phyloP scores from a whole-genome alignment of 192 early-diverging fungal species.

The Pecoramyces ruminantium region DNA sequence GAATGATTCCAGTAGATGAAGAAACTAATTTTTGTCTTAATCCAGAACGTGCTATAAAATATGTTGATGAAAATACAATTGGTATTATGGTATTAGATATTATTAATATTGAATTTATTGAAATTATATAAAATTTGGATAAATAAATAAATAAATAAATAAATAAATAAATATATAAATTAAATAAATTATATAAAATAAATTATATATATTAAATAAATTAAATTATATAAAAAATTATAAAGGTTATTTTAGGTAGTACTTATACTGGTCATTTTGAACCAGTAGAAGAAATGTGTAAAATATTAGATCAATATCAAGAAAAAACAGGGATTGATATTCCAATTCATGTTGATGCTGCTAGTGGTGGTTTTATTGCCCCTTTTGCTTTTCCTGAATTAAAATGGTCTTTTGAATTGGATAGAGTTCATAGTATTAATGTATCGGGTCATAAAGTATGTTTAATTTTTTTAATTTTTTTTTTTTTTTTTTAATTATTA shows the following conservation, averaged over 20 bases:
- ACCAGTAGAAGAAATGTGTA: conserved; percentile 41
- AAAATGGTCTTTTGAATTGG: conserved; percentile 52
- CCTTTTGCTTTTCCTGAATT: conserved; percentile 62
- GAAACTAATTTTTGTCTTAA: conserved; percentile 33
- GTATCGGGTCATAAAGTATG: conserved; percentile 26
- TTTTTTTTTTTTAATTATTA: too few species aligned
- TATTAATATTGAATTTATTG: too few species aligned
- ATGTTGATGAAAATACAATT: conserved; percentile 73
- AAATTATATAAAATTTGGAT: too few species aligned
- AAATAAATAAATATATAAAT: too few species aligned
- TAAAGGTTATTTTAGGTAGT: conserved; percentile 45
- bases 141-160: too few species aligned
- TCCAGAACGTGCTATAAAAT: conserved; percentile 39
- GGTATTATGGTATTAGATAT: conserved; percentile 24
- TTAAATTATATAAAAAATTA: too few species aligned
- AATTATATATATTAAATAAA: too few species aligned
- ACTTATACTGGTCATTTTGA: conserved; percentile 79
- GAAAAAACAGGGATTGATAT: conserved; percentile 44
- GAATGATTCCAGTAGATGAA: conserved; percentile 37
- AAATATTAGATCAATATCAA: conserved; percentile 40
- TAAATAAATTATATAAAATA: too few species aligned
- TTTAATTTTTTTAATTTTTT: conserved; percentile 10
- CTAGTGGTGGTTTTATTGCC: conserved; percentile 71
- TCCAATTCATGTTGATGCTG: conserved; percentile 73
- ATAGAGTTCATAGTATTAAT: conserved; percentile 61